phyloP scores from a whole-genome alignment of 2,329 filamentous ascomycete genomes.

The Lachnellula willkommii region DNA sequence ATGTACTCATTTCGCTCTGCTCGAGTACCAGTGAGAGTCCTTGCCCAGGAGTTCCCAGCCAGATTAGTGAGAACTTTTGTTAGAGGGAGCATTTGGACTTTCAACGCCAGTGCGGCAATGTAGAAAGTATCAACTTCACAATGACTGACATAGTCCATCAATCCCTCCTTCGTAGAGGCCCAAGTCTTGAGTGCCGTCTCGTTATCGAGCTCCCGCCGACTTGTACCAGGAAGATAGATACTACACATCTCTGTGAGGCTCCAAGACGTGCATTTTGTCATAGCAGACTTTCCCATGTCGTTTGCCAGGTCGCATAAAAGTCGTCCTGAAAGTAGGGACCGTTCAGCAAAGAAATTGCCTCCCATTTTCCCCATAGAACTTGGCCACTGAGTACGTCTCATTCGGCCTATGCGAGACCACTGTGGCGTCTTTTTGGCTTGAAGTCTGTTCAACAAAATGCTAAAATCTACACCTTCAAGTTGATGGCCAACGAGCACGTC shows the following conservation, averaged over 20 bases:
- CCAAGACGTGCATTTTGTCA: slow-evolving; percentile 98
- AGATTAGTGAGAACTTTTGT: slow-evolving; percentile 95
- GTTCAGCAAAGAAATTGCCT: slow-evolving; percentile 87
- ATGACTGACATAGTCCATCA: slow-evolving; percentile 91
- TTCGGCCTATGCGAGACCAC: slow-evolving; percentile 87
- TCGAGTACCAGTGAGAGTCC: slow-evolving; percentile 89
- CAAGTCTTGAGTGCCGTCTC: slow-evolving; percentile 82
- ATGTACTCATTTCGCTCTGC: slow-evolving; percentile 99
- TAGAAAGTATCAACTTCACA: slow-evolving; percentile 95
- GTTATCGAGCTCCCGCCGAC: slow-evolving; percentile 78
- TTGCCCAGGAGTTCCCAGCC: slow-evolving; percentile 96
- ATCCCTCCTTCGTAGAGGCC: slow-evolving; percentile 74
- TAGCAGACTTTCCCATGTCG: slow-evolving; percentile 92
- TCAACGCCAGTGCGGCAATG: slow-evolving; percentile 82
- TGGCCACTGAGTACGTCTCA: slow-evolving; percentile 83
- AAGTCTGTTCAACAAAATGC: slow-evolving; percentile 78
- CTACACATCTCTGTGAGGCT: slow-evolving; percentile 96
- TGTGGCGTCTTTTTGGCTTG: slow-evolving; percentile 86
- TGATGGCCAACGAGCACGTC: slow-evolving; percentile 93
- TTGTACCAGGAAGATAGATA: slow-evolving; percentile 65
- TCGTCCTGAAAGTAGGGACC: slow-evolving; percentile 81
- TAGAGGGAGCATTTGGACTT: slow-evolving; percentile 84
- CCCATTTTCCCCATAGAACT: slow-evolving; percentile 78
- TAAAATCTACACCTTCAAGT: slow-evolving; percentile 96
- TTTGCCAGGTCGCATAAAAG: slow-evolving; percentile 92